phyloP scores from a whole-genome alignment of 2,329 filamentous ascomycete genomes.

The Arthrobotrys entomopaga region DNA sequence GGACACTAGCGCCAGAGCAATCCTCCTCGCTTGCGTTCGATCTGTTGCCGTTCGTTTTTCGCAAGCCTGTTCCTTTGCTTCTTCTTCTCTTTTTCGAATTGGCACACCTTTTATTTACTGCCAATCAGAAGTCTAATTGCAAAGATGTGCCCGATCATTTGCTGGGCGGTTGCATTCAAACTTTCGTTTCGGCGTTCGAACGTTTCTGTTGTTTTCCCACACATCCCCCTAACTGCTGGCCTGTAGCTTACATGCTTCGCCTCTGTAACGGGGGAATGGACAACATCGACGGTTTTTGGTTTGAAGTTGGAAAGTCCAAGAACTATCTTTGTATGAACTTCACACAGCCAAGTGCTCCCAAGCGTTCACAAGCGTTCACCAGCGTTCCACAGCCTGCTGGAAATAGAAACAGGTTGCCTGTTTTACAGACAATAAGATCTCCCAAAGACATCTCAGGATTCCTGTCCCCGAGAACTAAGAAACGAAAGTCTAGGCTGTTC shows the following conservation, averaged over 20 bases:
- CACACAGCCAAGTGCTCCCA: slow-evolving; percentile 42
- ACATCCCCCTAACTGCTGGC: neutral
- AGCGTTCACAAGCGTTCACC: slow-evolving; percentile 15
- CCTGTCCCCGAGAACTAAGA: slow-evolving; percentile 4
- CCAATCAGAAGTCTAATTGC: slow-evolving; percentile 29
- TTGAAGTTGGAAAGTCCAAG: slow-evolving; percentile 52
- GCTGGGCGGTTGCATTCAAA: slow-evolving; percentile 14
- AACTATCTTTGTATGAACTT: slow-evolving; percentile 37
- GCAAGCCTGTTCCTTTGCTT: slow-evolving; percentile 15
- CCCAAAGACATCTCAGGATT: neutral
- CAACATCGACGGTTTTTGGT: slow-evolving; percentile 26
- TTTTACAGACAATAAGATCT: slow-evolving; percentile 28
- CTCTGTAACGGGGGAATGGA: slow-evolving; percentile 41
- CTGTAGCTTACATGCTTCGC: slow-evolving; percentile 14
- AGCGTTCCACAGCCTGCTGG: slow-evolving; percentile 53
- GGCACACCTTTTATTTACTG: slow-evolving; percentile 33
- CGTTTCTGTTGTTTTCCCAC: slow-evolving; percentile 26
- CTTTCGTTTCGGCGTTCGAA: slow-evolving; percentile 5
- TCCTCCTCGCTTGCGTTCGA: slow-evolving; percentile 27
- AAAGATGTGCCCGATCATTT: slow-evolving; percentile 12
- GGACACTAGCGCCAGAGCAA: slow-evolving; percentile 8
- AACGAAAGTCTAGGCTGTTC: slow-evolving; percentile 36
- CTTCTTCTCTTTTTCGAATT: slow-evolving; percentile 41
- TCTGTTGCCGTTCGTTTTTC: slow-evolving; percentile 44
- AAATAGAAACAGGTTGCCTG: slow-evolving; percentile 52